phyloP scores from a whole-genome alignment of 2,329 filamentous ascomycete genomes.

The Claviceps lovelessii region DNA sequence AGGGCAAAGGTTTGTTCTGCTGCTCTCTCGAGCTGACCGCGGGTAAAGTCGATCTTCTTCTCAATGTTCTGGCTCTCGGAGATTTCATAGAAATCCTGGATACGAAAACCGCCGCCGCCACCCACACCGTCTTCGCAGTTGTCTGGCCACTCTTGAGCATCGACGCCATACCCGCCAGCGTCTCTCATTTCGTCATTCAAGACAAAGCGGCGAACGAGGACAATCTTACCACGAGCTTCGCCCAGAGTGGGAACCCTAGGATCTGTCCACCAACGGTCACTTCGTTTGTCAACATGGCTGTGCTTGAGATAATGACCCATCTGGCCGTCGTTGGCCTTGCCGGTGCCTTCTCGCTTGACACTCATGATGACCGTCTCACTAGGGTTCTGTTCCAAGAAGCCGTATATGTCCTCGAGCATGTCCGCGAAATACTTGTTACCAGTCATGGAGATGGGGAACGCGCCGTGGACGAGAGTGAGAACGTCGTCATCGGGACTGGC shows the following conservation, averaged over 20 bases:
- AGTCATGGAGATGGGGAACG: conserved; percentile 74
- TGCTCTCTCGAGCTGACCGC: conserved; percentile 63
- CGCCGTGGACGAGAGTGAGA: conserved; percentile 74
- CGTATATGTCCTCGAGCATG: conserved; percentile 55
- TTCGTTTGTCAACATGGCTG: conserved; percentile 49
- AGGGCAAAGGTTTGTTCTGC: conserved; percentile 35
- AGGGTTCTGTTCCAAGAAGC: conserved; percentile 64
- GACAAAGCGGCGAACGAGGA: conserved; percentile 69
- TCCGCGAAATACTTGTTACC: conserved; percentile 66
- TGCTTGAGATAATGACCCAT: conserved; percentile 58
- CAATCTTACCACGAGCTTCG: conserved; percentile 65
- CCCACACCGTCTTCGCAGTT: conserved; percentile 67
- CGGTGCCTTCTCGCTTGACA: conserved; percentile 81
- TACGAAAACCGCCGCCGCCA: conserved; percentile 58
- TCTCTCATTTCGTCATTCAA: conserved; percentile 41
- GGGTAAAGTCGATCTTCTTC: conserved; percentile 62
- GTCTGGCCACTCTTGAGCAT: conserved; percentile 63
- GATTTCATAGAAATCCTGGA: conserved; percentile 94
- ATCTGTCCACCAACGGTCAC: conserved; percentile 61
- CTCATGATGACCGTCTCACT: conserved; percentile 75
- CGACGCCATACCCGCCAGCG: conserved; percentile 40
- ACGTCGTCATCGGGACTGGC: conserved; percentile 41
- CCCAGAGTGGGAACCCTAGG: conserved; percentile 65
- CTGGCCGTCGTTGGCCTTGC: conserved; percentile 64
- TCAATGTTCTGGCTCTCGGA: conserved; percentile 59